Conservation (phyloP, 129 eudicot species). For the Apium graveolens region DNA sequence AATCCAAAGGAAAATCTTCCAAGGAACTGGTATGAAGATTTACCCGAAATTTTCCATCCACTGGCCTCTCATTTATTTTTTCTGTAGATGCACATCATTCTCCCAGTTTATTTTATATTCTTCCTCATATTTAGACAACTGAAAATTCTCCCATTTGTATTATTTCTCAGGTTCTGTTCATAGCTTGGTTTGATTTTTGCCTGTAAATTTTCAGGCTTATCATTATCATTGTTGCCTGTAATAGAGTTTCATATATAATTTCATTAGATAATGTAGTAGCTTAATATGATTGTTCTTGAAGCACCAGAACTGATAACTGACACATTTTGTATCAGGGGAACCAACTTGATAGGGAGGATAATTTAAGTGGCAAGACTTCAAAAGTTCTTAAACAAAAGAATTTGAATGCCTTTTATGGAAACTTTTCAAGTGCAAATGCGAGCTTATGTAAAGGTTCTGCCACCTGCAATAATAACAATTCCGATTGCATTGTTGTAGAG, state of each 20-base stretch:
- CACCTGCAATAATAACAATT: constrained; percentile 15
- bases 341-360: constrained; percentile 34
- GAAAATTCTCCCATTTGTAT: neutral
- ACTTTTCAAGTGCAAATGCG: constrained; percentile 30
- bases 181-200: neutral
- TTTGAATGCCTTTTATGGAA: constrained; percentile 46
- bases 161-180: neutral
- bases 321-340: constrained; percentile 37
- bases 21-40: constrained; percentile 27
- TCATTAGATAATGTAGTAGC: neutral
- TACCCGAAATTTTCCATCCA: neutral
- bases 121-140: neutral
- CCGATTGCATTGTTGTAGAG: constrained; percentile 37
- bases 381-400: constrained; percentile 43
- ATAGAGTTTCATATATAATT: neutral
- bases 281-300: neutral
- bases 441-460: constrained; percentile 14
- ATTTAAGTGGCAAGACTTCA: constrained; percentile 29
- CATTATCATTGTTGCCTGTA: neutral
- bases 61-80: neutral
- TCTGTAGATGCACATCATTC: neutral
- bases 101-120: neutral
- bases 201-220: neutral
- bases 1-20: constrained; percentile 27
- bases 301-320: constrained; percentile 5